Evolutionary conservation across 768 basidiomycete genomes (phyloP), one percentile per base, ranked within the genome.

Genomic region (Tulasnella calospora): DNA sequence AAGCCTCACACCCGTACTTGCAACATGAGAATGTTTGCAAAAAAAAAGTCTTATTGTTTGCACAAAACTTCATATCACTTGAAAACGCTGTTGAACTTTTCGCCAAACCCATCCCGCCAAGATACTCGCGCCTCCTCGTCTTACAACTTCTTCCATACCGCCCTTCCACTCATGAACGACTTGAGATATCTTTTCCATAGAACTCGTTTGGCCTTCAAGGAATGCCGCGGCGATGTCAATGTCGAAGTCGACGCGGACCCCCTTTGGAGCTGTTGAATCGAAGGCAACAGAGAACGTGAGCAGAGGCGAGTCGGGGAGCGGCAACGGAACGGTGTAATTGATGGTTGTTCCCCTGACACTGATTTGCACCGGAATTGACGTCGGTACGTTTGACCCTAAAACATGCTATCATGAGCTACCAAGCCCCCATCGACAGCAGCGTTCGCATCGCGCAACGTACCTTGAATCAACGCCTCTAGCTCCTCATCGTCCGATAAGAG

Each of bases 71-170:
- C 47, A 76, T 55, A 33, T 15, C 33, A 35, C 75, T 40, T n/a
- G 27, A 23, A 27, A 21, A 35, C 51, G 55, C 51, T 69, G 70
- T 30, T 38, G 27, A 33, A 69, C 77, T 27, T 78, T 78, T 38
- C 78, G 77, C 88, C 88, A 94, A 41, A 93, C 86, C 78, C 90
- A 87, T 27, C 92, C 93, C 55, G 92, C 86, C 75, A 94, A 82
- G 5, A 92, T 89, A 77, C 93, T 87, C 12, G 88, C 84, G 8
- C 93, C 93, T 4, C 93, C 93, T 21, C 94, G 86, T 71, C 94
- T 87, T 80, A 90, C 89, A 47, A 90, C 86, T 82, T 94, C 92
- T 81, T 93, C 92, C 82, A 94, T 84, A 33, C 85, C 85, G 46
- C 89, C 88, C 12, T 84, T 83, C 90, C 41, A 85, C 83, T 2